Percentiles rank a stretch among this genome's conserved stretches.
Conservation (phyloP, 495 filamentous ascomycete genomes). For the Penicillium diatomitis region DNA sequence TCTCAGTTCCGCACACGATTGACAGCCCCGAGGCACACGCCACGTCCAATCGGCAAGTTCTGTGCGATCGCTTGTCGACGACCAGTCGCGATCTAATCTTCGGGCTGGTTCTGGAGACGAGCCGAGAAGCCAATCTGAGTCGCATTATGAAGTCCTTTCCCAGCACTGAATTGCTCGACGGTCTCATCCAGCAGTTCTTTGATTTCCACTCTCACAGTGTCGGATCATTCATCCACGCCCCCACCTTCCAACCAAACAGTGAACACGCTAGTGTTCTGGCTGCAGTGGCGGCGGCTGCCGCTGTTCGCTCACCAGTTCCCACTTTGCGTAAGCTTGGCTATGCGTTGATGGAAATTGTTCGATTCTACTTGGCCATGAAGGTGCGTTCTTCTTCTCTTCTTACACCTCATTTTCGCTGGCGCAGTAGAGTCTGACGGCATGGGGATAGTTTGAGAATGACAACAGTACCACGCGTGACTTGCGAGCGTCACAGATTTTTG, state of each 20-base stretch:
- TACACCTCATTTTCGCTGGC: neutral
- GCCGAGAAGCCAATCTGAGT: conserved; percentile 33
- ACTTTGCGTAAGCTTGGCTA: conserved; percentile 54
- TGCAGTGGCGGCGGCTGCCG: conserved; percentile 45
- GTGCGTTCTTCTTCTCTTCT: conserved; percentile 14
- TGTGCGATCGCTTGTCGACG: conserved; percentile 30
- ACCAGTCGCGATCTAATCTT: conserved; percentile 47
- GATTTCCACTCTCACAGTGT: conserved; percentile 38
- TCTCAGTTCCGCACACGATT: conserved; percentile 37
- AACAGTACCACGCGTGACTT: conserved; percentile 47
- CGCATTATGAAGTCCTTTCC: conserved; percentile 52
- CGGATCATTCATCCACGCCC: conserved; percentile 49
- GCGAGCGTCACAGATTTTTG: conserved; percentile 44
- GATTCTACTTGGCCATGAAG: conserved; percentile 38
- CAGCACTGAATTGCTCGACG: conserved; percentile 48
- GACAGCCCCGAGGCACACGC: conserved; percentile 20
- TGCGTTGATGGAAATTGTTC: conserved; percentile 51
- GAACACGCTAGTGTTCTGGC: conserved; percentile 48
- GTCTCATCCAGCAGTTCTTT: conserved; percentile 52
- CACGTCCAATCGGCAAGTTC: conserved; percentile 13
- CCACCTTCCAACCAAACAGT: conserved; percentile 42
- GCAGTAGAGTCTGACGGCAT: neutral
- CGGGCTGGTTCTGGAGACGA: conserved; percentile 47
- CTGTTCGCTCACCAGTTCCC: conserved; percentile 43
- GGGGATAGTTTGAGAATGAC: conserved; percentile 40